phyloP scores from a whole-genome alignment of 2,329 filamentous ascomycete species.

The Alternaria incomplexa region DNA sequence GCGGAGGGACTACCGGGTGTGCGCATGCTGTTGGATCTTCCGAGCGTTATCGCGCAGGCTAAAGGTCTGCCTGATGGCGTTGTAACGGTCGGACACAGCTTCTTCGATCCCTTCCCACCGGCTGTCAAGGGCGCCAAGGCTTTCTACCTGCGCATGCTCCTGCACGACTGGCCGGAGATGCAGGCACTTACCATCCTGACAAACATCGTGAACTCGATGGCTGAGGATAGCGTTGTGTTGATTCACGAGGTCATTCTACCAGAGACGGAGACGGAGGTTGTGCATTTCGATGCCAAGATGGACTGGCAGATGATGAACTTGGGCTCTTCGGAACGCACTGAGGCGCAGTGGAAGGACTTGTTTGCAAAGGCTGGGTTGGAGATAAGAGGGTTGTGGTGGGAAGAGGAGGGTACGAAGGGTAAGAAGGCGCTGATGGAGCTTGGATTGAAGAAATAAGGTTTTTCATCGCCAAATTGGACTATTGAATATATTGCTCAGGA shows the following conservation, averaged over 20 bases:
- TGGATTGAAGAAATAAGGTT: neutral
- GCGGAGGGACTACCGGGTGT: neutral
- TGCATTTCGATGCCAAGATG: constrained; percentile 38
- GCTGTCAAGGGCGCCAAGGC: constrained; percentile 25
- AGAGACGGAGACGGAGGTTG: constrained; percentile 37
- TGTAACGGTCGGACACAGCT: constrained; percentile 15
- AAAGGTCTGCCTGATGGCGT: constrained; percentile 5
- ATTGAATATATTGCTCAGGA: too few species aligned
- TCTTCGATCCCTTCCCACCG: constrained; percentile 24
- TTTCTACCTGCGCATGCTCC: constrained; percentile 41
- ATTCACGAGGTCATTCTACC: constrained; percentile 53
- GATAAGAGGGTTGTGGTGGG: constrained; percentile 44
- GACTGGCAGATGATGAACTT: constrained; percentile 54
- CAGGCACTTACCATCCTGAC: constrained; percentile 41
- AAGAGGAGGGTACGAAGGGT: constrained; percentile 6
- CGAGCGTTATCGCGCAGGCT: constrained; percentile 11
- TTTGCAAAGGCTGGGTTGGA: constrained; percentile 43
- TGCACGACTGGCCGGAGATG: constrained; percentile 52
- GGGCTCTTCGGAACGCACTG: constrained; percentile 48
- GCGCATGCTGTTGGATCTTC: constrained; percentile 23
- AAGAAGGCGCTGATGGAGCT: neutral
- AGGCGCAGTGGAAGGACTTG: constrained; percentile 48
- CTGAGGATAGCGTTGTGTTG: constrained; percentile 50
- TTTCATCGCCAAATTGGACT: too few species aligned
- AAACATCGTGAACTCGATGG: constrained; percentile 13